Conservation (phyloP, 2,329 filamentous ascomycete genomes). For the Colletotrichum shisoi region DNA sequence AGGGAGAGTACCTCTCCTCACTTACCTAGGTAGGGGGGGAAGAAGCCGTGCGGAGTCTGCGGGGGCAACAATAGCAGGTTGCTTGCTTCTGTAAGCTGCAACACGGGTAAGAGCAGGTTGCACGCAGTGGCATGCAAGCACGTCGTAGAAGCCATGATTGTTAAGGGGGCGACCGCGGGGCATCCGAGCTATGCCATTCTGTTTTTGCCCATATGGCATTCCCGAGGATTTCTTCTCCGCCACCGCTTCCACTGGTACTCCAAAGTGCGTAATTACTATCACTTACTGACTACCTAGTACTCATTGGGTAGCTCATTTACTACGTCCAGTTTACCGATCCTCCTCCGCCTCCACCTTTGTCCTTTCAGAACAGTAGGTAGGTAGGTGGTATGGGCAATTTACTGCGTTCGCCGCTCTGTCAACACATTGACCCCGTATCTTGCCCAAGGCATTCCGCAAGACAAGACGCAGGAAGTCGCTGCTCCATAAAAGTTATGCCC, state of each 20-base stretch:
- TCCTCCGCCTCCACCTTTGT: not conserved
- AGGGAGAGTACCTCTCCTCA: too few species aligned
- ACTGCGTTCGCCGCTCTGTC: not conserved
- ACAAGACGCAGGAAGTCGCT: not conserved
- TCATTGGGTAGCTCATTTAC: too few species aligned
- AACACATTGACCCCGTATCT: not conserved
- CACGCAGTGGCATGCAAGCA: not conserved
- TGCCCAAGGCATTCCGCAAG: not conserved
- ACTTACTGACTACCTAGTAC: too few species aligned
- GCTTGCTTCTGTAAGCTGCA: not conserved
- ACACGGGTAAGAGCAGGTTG: conserved; percentile 1
- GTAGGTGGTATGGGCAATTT: not conserved
- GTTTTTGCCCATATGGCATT: conserved; percentile 38
- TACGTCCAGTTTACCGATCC: not conserved
- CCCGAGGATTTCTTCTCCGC: not conserved
- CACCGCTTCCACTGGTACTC: not conserved
- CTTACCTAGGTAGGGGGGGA: too few species aligned
- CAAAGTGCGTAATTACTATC: not conserved
- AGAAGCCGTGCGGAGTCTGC: conserved; percentile 18
- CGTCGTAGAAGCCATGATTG: conserved; percentile 26
- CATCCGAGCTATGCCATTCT: conserved; percentile 34
- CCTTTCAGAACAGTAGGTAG: not conserved
- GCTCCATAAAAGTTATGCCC: not conserved
- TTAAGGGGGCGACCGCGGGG: conserved; percentile 37
- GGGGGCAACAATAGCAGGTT: conserved; percentile 7